Conservation (phyloP, 2,329 filamentous ascomycete genomes). For the Xylaria sp. region DNA sequence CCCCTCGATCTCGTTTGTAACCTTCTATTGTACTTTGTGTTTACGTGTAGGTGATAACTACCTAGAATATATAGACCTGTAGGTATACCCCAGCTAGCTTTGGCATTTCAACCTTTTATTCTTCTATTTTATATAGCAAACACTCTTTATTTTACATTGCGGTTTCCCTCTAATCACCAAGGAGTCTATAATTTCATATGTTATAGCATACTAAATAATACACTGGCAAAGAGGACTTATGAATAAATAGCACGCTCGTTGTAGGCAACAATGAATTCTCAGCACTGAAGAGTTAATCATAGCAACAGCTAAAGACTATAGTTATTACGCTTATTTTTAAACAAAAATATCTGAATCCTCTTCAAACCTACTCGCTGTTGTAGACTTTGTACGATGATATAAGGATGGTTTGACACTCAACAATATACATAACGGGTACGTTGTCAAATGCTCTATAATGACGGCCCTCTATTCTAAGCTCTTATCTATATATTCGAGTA, state of each 20-base stretch:
- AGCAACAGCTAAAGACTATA: neutral
- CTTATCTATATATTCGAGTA: neutral
- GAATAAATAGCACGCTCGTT: too few relatives aligned
- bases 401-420: neutral
- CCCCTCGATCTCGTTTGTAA: neutral
- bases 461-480: neutral
- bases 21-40: neutral
- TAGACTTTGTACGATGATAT: neutral
- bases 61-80: neutral
- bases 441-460: neutral
- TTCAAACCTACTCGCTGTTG: neutral
- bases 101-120: neutral
- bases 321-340: too few relatives aligned
- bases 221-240: too few relatives aligned
- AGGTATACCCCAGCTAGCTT: neutral
- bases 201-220: neutral
- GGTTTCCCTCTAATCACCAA: neutral
- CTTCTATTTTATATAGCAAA: neutral
- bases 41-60: neutral
- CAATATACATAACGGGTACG: neutral
- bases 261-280: neutral
- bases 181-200: neutral
- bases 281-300: neutral
- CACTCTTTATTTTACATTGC: neutral
- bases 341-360: neutral